A percentile compares a stretch with the other conserved stretches of the same genome.
These are phyloP conservation scores for Cercospora janseana DNA, from an alignment of 2,329 filamentous ascomycete species.

Conservation along the genomic window DNA sequence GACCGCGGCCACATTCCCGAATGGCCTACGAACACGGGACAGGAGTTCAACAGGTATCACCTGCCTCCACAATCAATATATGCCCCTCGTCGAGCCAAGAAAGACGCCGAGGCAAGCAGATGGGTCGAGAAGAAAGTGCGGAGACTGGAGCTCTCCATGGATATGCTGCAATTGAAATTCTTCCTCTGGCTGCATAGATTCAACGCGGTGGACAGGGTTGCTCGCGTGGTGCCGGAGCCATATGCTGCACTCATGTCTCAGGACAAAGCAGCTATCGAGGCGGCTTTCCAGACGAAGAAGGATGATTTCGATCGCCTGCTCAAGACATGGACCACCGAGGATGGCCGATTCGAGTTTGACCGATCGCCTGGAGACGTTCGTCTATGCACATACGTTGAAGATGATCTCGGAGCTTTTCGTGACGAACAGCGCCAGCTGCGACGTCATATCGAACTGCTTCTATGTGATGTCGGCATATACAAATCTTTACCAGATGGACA, in stretches of 20 bases:
- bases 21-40: conserved; percentile 46
- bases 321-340: not conserved
- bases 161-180: conserved; percentile 41
- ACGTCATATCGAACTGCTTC: conserved; percentile 25
- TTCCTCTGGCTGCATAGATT: conserved; percentile 31
- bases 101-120: conserved; percentile 34
- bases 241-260: conserved; percentile 25
- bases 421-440: conserved; percentile 30
- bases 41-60: conserved; percentile 12
- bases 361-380: conserved; percentile 18
- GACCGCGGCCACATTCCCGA: conserved; percentile 13
- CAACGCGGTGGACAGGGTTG: conserved; percentile 22
- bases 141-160: conserved; percentile 43
- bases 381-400: conserved; percentile 39
- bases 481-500: not conserved
- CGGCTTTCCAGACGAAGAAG: conserved; percentile 13
- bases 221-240: conserved; percentile 26
- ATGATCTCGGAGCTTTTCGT: conserved; percentile 40
- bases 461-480: conserved; percentile 20
- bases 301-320: conserved; percentile 8
- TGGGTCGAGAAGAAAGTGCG: conserved; percentile 47
- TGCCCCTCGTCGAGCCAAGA: conserved; percentile 37
- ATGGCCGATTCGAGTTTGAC: not conserved
- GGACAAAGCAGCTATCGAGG: not conserved
- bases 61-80: conserved; percentile 50